Evolutionary conservation across 2,329 filamentous ascomycete species (phyloP), one percentile per base, ranked within the genome.

Genomic region (Tolypocladium tundrense): DNA sequence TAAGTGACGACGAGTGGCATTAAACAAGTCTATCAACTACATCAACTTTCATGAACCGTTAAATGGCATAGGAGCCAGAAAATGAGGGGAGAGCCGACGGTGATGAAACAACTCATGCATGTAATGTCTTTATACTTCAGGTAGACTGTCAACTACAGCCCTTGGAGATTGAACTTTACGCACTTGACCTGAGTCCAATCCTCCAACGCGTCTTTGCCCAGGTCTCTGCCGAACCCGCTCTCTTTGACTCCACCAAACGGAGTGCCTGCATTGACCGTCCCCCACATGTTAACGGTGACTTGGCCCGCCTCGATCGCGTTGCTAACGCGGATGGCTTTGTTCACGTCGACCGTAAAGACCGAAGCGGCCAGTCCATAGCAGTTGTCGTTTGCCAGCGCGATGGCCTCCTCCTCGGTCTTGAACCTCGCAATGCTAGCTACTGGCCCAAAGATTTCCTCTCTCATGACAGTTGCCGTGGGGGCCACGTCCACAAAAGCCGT

Each of bases 301-400:
- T 88, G 87, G 5, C 86, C 86, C 0, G 85, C 80, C 61, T 88
- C 82, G 43, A 88, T 70, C 1, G 72, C 74, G 62, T 78, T 76
- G 1, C 75, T 72, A 1, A 81, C 72, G 33, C 77, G 69, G 56
- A 66, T 72, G 5, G 72, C 70, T 11, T 74, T 64, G 56, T 69
- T 66, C 6, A 67, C 39, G 42, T 67, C 60, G 37, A 64, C 59
- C 1, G 64, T 68, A 56, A 68, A 70, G 16, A 75, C 59, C 2
- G 69, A 65, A 1, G 68, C 67, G 1, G 62, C 61, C 21, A 70
- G 59, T 3, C 66, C 67, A 37, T 65, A 82, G 2, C 73, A 75
- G 0, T 73, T 76, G 60, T 80, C 74, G 63, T 83, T 83, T 5
- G 79, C 80, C n/a, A 72, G 68, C n/a, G 66, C 62, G 21, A 82